Evolutionary conservation across 768 basidiomycete species (phyloP).

Genomic region (Lactarius quietus): DNA sequence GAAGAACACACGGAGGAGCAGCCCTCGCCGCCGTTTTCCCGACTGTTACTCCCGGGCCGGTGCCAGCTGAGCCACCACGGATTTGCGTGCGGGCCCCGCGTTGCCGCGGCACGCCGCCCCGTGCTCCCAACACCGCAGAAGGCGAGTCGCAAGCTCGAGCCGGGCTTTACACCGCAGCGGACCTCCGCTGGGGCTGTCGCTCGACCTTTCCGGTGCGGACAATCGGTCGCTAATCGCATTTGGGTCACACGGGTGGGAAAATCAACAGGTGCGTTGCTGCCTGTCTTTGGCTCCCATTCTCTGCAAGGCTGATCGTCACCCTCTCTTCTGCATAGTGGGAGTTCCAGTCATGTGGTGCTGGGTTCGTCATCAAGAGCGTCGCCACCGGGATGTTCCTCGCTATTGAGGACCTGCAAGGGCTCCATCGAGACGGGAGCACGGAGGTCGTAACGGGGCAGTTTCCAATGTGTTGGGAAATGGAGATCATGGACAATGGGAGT

Average conservation of each 20-base stretch:
- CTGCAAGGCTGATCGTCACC: not conserved
- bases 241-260: conserved; percentile 26
- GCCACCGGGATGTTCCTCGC: conserved; percentile 8
- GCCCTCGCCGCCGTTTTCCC: conserved; percentile 19
- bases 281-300: not conserved
- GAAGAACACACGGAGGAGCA: conserved; percentile 11
- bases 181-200: conserved; percentile 25
- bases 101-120: conserved; percentile 13
- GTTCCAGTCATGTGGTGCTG: conserved; percentile 16
- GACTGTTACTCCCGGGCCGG: conserved; percentile 15
- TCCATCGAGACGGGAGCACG: not conserved
- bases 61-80: conserved; percentile 1
- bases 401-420: conserved; percentile 15
- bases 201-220: conserved; percentile 25
- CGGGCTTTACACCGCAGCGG: conserved; percentile 24
- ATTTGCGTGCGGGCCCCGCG: conserved; percentile 15
- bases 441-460: conserved; percentile 22
- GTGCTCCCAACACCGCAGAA: not conserved
- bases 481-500: conserved; percentile 21
- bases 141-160: conserved; percentile 16
- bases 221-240: conserved; percentile 23
- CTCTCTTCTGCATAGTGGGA: conserved; percentile 15
- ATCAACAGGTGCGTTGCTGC: conserved; percentile 20
- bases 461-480: conserved; percentile 27
- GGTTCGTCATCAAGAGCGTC: conserved; percentile 20